Base-by-base conservation (phyloP, 805 yeast genomes). In the Yarrowia osloensis region DNA sequence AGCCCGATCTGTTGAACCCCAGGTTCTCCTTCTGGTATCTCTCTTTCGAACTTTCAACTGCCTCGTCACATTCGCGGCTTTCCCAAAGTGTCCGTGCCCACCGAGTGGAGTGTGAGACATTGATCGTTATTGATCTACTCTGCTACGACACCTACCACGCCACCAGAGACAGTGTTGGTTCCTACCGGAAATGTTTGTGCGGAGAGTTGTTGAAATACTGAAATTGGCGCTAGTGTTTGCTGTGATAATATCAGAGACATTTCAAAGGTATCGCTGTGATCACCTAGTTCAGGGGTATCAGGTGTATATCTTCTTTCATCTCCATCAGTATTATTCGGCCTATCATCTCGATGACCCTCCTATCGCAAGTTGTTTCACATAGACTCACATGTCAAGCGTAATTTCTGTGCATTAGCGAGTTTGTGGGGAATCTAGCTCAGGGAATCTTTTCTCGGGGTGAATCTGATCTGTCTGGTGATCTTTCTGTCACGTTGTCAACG, bases 111-210 rank as follows among this genome's bases (percentile, higher is more conserved):
- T 19, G 8, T 47, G 35, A 29, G 54, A 47, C 54, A 47, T 12
- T 28, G 11, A 11, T 28, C 4, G 21, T 19, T 17, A 4, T 11
- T 6, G 35, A 28, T 28, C 33, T 28, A 28, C 35, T 11, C 37
- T 47, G 54, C 15, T 8, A n/a, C 6, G 54, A 47, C 22, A 28
- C 54, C 54, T 37, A 47, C 54, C 54, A 19, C 54, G 54, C 54
- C 54, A 47, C 54, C 35, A 13, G 22, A 28, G 54, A 47, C 35
- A 29, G 24, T 19, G 35, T 28, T 47, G 54, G 22, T 28, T 29
- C 37, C 54, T 29, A 47, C 35, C 54, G 6, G 24, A 31, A 8
- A 40, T 17, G 7, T 4, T 19, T n/a, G 21, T 21, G 17, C 3
- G 26, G 26, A 22, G 47, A n/a, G n/a, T n/a, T n/a, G n/a, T n/a